Conservation (phyloP, 2,329 filamentous ascomycete species). For the Fusarium sororula region DNA sequence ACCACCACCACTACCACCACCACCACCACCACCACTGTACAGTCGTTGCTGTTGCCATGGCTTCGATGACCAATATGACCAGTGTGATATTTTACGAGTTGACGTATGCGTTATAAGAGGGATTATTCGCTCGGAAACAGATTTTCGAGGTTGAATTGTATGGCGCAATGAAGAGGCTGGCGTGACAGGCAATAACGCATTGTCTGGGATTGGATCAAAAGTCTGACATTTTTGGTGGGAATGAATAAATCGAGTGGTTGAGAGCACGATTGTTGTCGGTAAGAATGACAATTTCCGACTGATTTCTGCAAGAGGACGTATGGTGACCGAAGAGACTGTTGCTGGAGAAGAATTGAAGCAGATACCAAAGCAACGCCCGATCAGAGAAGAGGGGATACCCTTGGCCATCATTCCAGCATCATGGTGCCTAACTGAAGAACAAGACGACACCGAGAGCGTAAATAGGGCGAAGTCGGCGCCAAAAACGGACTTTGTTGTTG, state of each 20-base stretch:
- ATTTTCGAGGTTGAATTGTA: background rate
- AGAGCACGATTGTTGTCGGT: slow-evolving; percentile 5
- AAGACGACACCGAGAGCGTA: slow-evolving; percentile 31
- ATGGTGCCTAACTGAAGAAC: slow-evolving; percentile 47
- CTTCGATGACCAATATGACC: slow-evolving; percentile 1
- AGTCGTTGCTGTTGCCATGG: slow-evolving; percentile 19
- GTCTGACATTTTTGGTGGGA: slow-evolving; percentile 6
- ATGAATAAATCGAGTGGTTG: slow-evolving; percentile 14
- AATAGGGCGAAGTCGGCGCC: slow-evolving; percentile 2
- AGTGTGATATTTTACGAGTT: background rate
- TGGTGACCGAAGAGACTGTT: slow-evolving; percentile 34
- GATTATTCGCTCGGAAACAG: slow-evolving; percentile 4
- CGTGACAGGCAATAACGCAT: background rate
- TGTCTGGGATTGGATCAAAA: slow-evolving; percentile 4
- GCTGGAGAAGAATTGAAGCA: slow-evolving; percentile 36
- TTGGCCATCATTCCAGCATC: slow-evolving; percentile 54
- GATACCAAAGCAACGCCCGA: slow-evolving; percentile 48
- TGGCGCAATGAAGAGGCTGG: background rate
- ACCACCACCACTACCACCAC: slow-evolving; percentile 9
- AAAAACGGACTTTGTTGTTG: background rate
- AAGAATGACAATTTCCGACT: slow-evolving; percentile 14
- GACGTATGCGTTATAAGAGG: background rate
- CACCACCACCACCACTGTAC: slow-evolving; percentile 25
- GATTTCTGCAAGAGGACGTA: slow-evolving; percentile 23
- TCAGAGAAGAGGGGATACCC: slow-evolving; percentile 49